Base-by-base conservation (phyloP, 805 yeast genomes). In the Wickerhamiella kurtzmanii region DNA sequence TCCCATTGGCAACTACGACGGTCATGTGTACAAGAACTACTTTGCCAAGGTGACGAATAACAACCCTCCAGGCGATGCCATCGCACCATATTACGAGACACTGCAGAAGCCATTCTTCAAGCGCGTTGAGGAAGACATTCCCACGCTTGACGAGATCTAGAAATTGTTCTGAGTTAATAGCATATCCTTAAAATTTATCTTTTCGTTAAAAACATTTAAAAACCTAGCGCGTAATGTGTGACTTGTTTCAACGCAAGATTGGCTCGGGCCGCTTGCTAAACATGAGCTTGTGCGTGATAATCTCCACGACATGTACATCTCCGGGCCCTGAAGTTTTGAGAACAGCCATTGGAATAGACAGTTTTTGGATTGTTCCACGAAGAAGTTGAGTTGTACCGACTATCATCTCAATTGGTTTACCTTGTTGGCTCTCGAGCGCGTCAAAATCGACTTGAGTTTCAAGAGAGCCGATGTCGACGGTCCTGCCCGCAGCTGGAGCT, bases 11-110 rank as follows among this genome's bases (percentile, higher is more conserved):
- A 72, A 70, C 48, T 80, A 73, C 64, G 78, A 82, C 56, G 96
- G 96, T 49, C 80, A 87, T 62, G 79, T 84, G 48, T 87, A 86
- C 67, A 78, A 79, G 59, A 78, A 82, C 62, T 86, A 86, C 67
- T 80, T 80, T 60, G 65, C 59, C 21, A 67, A 69, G 47, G 80
- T 80, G 49, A 76, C 75, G 58, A 76, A 76, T 47, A 75, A 78
- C 16, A 59, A 66, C 42, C 57, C 62, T 9, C 52, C 58, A 25
- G 13, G 20, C 25, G 60, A 61, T 4, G 69, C 75, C 51, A 76
- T 79, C 57, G 82, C 89, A 13, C 75, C 78, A n/a, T 79, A 80
- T 60, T 67, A 74, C 28, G 68, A 59, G 16, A 53, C 48, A 6
- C 50, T 53, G 16, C 58, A 64, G 51, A 55, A 58, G 55, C 69